phyloP scores from a whole-genome alignment of 2,329 filamentous ascomycete genomes.

The Aspergillus ochraceoroseus region DNA sequence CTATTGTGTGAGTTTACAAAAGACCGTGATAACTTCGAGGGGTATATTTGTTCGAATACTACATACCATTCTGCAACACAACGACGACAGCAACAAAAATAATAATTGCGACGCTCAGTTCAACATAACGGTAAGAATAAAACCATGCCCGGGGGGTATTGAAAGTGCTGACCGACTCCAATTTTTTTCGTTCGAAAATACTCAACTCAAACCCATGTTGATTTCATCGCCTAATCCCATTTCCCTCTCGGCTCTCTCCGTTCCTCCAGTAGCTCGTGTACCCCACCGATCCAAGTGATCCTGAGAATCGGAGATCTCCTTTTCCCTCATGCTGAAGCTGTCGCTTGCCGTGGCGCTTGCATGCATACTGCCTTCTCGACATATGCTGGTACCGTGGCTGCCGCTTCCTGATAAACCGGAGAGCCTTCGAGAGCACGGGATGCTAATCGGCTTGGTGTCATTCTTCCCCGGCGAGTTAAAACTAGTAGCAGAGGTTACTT shows the following conservation, averaged over 20 bases:
- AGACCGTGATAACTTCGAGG: too few species aligned
- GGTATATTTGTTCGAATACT: too few species aligned
- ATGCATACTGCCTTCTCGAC: constrained; percentile 22
- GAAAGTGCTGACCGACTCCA: constrained; percentile 1
- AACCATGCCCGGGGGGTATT: constrained; percentile 3
- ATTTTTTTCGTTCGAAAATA: background rate
- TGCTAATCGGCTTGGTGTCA: constrained; percentile 31
- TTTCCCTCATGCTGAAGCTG: constrained; percentile 35
- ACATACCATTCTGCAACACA: too few species aligned
- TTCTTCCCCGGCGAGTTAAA: constrained; percentile 17
- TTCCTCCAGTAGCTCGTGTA: constrained; percentile 53
- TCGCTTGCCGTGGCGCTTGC: constrained; percentile 30
- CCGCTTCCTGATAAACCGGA: constrained; percentile 25
- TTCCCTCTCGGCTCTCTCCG: constrained; percentile 47
- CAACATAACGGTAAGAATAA: constrained; percentile 1
- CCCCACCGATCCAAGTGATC: constrained; percentile 51
- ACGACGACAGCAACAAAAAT: background rate
- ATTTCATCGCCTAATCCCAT: constrained; percentile 83
- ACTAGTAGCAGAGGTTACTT: constrained; percentile 23
- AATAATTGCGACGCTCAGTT: constrained; percentile 2
- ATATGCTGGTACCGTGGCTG: constrained; percentile 18
- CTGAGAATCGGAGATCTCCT: constrained; percentile 37
- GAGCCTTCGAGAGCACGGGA: constrained; percentile 27
- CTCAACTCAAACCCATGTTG: constrained; percentile 72
- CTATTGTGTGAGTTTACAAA: too few species aligned